A percentile compares a stretch with the other conserved stretches of the same genome.
Conservation (phyloP, 2,329 filamentous ascomycete species). For the Diaporthe capsici region DNA sequence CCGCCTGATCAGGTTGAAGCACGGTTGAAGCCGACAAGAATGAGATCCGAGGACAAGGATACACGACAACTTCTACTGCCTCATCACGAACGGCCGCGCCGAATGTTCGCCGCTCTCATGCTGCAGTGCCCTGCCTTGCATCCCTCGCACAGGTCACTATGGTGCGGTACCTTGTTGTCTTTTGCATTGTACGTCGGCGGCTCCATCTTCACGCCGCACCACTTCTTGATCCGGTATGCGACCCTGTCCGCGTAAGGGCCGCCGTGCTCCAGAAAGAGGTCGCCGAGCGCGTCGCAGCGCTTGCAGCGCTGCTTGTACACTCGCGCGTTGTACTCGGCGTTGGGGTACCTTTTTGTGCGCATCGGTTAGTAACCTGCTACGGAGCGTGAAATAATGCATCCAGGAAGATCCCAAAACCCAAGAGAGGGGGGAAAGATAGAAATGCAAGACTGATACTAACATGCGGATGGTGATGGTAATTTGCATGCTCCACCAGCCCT, state of each 20-base stretch:
- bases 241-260: constrained; percentile 47
- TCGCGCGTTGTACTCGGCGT: constrained; percentile 45
- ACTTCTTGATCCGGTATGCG: constrained; percentile 48
- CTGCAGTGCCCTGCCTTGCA: constrained; percentile 34
- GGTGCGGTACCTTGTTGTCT: constrained; percentile 6
- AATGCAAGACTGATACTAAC: too few relatives aligned
- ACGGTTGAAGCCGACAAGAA: too few relatives aligned
- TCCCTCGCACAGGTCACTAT: neutral
- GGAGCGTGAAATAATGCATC: too few relatives aligned
- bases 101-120: too few relatives aligned
- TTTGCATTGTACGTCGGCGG: neutral
- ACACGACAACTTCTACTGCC: too few relatives aligned
- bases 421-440: too few relatives aligned
- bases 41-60: too few relatives aligned
- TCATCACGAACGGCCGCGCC: too few relatives aligned
- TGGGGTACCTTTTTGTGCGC: too few relatives aligned
- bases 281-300: constrained; percentile 43
- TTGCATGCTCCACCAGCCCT: constrained; percentile 42
- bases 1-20: neutral
- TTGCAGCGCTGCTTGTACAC: constrained; percentile 47
- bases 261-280: constrained; percentile 41
- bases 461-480: constrained; percentile 43
- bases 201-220: constrained; percentile 43
- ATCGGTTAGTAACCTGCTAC: too few relatives aligned
- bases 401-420: too few relatives aligned